These are phyloP conservation scores for Rhodosporidiobolus odoratus DNA, from an alignment of 768 basidiomycete species.

Conservation along the genomic window DNA sequence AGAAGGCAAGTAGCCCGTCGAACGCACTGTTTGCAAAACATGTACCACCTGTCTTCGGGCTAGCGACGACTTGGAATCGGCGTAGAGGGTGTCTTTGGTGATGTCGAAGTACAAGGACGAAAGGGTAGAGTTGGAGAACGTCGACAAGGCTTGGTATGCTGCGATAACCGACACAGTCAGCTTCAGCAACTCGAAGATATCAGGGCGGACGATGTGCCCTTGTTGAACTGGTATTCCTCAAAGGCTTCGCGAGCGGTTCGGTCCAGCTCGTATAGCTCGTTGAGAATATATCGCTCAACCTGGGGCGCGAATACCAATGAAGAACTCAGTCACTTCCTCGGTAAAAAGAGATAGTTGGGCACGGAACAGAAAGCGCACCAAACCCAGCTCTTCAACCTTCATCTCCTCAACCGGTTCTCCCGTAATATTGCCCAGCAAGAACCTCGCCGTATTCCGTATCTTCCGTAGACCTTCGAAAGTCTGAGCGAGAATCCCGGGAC, in stretches of 20 bases:
- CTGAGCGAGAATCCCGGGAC: slow-evolving; percentile 68
- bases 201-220: slow-evolving; percentile 53
- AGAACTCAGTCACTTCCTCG: neutral
- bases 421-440: slow-evolving; percentile 73
- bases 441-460: slow-evolving; percentile 77
- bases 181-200: neutral
- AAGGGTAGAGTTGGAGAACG: slow-evolving; percentile 75
- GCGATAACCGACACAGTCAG: neutral
- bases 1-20: neutral
- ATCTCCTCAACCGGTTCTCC: slow-evolving; percentile 2
- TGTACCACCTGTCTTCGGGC: slow-evolving; percentile 64
- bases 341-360: too few relatives aligned
- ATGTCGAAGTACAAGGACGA: slow-evolving; percentile 90
- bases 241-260: slow-evolving; percentile 64
- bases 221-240: slow-evolving; percentile 68
- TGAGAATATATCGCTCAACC: slow-evolving; percentile 81
- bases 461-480: slow-evolving; percentile 71
- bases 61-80: slow-evolving; percentile 54
- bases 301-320: slow-evolving; percentile 43
- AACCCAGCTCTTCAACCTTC: slow-evolving; percentile 53
- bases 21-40: slow-evolving; percentile 63
- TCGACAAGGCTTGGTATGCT: slow-evolving; percentile 68
- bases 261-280: slow-evolving; percentile 72
- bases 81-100: slow-evolving; percentile 83
- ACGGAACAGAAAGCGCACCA: slow-evolving; percentile 56